phyloP scores from a whole-genome alignment of 2,329 filamentous ascomycete species.

The Apiospora koreana region DNA sequence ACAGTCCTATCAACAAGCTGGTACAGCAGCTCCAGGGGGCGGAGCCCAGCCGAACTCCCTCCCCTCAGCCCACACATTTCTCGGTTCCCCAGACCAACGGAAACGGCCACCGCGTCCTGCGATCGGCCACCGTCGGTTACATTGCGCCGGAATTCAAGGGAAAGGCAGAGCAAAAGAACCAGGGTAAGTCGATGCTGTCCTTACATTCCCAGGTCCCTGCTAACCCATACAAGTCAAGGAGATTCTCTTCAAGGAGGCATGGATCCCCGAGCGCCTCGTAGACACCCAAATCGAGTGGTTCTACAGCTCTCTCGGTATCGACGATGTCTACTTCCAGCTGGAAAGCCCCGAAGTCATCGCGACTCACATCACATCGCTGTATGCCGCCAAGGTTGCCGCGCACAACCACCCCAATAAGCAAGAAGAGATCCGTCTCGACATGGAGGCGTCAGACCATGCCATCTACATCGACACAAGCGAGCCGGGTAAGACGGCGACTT shows the following conservation, averaged over 20 bases:
- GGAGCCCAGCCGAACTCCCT: constrained; percentile 66
- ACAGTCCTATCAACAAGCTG: constrained; percentile 40
- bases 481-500: constrained; percentile 74
- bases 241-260: constrained; percentile 74
- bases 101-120: constrained; percentile 73
- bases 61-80: constrained; percentile 86
- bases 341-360: constrained; percentile 85
- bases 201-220: constrained; percentile 5
- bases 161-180: constrained; percentile 86
- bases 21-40: constrained; percentile 44
- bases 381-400: constrained; percentile 94
- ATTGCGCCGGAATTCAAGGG: constrained; percentile 92
- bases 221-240: constrained; percentile 67
- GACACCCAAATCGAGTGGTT: constrained; percentile 92
- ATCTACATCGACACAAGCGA: constrained; percentile 98
- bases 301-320: constrained; percentile 95
- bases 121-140: constrained; percentile 91
- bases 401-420: constrained; percentile 91
- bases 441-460: constrained; percentile 91
- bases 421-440: constrained; percentile 91
- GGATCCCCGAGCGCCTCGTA: constrained; percentile 82
- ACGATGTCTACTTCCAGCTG: constrained; percentile 97
- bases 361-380: constrained; percentile 92
- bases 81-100: constrained; percentile 64
- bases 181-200: constrained; percentile 51